phyloP scores from a whole-genome alignment of 2,329 filamentous ascomycete genomes.

The Colletotrichum scovillei region DNA sequence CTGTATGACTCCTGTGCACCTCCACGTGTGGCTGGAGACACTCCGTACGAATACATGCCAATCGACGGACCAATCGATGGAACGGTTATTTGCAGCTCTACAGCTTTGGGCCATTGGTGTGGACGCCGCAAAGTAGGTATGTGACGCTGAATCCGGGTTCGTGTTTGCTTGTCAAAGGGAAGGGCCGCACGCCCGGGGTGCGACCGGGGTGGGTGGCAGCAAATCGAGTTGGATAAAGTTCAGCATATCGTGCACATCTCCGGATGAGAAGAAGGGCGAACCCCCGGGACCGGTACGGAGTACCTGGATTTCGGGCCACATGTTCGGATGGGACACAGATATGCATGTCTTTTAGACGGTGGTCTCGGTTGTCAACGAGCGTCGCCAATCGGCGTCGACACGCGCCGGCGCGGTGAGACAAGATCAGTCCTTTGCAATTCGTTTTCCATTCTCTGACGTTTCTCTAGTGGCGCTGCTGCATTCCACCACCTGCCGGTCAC shows the following conservation, averaged over 20 bases:
- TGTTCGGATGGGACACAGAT: neutral
- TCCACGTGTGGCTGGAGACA: neutral
- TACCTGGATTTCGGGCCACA: neutral
- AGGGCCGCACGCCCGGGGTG: neutral
- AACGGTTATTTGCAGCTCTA: slow-evolving; percentile 5
- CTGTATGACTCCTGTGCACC: too few species aligned
- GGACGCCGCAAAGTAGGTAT: neutral
- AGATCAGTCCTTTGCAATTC: neutral
- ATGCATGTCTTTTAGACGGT: neutral
- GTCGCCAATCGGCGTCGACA: neutral
- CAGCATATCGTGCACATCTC: slow-evolving; percentile 15
- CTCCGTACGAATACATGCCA: neutral
- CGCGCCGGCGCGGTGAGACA: neutral
- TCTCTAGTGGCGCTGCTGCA: neutral
- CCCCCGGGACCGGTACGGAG: neutral
- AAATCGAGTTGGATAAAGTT: neutral
- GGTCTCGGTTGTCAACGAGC: neutral
- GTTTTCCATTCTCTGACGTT: neutral
- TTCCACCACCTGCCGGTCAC: neutral
- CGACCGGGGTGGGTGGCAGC: neutral
- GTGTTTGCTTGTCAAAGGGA: slow-evolving; percentile 13
- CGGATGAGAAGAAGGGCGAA: neutral
- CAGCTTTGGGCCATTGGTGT: slow-evolving; percentile 10
- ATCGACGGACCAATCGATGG: neutral
- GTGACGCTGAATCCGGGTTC: neutral